Evolutionary conservation across 257 asterid species (phyloP).

Genomic region (Solanum chiquidenum): DNA sequence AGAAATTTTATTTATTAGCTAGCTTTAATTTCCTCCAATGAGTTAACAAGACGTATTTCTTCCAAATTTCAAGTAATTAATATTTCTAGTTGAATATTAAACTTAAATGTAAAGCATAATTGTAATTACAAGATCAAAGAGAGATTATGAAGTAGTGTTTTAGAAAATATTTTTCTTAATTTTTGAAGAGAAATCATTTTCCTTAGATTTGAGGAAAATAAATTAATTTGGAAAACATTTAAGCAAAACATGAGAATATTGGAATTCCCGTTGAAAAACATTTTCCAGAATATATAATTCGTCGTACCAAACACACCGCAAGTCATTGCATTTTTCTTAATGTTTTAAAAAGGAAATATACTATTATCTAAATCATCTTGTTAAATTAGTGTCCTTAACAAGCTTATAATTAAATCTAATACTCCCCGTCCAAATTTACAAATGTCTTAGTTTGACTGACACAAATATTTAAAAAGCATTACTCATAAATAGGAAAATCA

Average conservation of each 20-base stretch:
- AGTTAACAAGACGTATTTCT: neutral
- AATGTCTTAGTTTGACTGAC: neutral
- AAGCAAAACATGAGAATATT: too few relatives aligned
- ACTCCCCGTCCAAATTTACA: neutral
- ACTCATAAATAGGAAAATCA: neutral
- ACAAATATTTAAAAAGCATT: neutral
- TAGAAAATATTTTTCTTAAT: too few relatives aligned
- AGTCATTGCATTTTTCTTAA: neutral
- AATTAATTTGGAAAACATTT: too few relatives aligned
- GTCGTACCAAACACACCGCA: neutral
- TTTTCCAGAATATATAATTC: too few relatives aligned
- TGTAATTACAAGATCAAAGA: neutral
- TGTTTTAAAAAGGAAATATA: neutral
- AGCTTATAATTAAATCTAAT: neutral
- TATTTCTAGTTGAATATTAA: neutral
- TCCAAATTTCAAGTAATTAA: neutral
- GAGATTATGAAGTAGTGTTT: neutral
- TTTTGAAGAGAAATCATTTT: too few relatives aligned
- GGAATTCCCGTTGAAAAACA: accelerated
- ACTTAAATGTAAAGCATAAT: neutral
- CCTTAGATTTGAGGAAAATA: too few relatives aligned
- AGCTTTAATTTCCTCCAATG: neutral
- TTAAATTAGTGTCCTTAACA: neutral
- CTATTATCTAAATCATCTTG: neutral
- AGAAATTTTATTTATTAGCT: neutral